Base-by-base conservation (phyloP, 805 yeast genomes). In the Priceomyces fermenticarens region DNA sequence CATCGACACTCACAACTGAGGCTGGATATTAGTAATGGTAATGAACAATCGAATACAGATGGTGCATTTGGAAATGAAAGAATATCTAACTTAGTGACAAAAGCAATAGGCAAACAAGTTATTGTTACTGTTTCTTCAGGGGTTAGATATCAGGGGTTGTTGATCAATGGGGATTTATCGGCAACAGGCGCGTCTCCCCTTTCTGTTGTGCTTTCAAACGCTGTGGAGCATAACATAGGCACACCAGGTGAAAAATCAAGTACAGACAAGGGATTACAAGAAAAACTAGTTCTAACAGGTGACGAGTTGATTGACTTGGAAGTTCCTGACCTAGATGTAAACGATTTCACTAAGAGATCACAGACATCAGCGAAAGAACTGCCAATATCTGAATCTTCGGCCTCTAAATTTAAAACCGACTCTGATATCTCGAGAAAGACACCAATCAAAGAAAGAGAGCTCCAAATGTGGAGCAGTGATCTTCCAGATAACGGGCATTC, bases 391-490 rank as follows among this genome's bases (percentile, higher is more conserved):
- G 41, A 42, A 20, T 20, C 25, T 20, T 4, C 8, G 25, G 25
- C 25, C 25, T 40, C 54, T 11, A 47, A 46, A 10, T 91, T 91
- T 70, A 81, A 78, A 58, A 93, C 97, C 1, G 99, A 91, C 61
- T 65, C 81, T 2, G 98, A 87, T 57, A 91, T 93, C 39, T 80
- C 91, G 4, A 76, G 80, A 4, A 49, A 52, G 4, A 53, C 54
- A 10, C 62, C 58, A 13, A 47, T 70, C 27, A 72, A 64, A 45
- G 93, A 86, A 61, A 78, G 96, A 44, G 89, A 83, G 53, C 75
- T 93, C 40, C 80, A 85, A 63, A 75, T 72, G 53, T 91, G 99
- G 99, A 78, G 78, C 14, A 95, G 96, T 3, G 95, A 85, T 39
- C 55, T 58, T 25, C 60, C 48, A 29, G 54, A 57, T 13, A 57